Evolutionary conservation across 805 yeast species (phyloP).

Genomic region (Cyberlindnera amylophila): DNA sequence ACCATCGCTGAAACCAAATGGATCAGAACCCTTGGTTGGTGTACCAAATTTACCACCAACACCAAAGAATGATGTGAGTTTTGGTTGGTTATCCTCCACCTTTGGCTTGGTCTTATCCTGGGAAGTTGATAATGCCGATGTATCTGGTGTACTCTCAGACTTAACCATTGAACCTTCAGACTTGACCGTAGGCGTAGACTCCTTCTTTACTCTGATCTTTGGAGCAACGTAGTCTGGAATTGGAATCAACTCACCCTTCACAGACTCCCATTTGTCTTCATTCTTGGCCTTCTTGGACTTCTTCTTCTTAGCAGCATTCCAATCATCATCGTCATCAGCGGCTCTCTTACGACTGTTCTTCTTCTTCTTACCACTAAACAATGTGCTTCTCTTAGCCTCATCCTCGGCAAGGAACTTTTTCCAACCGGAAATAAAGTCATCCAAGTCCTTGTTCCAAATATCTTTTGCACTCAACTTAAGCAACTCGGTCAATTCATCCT

Average conservation of each 20-base stretch:
- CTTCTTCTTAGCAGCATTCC: constrained; percentile 16
- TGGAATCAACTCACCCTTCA: constrained; percentile 22
- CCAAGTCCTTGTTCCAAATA: constrained; percentile 82
- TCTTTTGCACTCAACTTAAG: constrained; percentile 76
- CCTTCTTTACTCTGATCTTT: constrained; percentile 22
- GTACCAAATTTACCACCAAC: constrained; percentile 29
- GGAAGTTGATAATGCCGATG: background rate
- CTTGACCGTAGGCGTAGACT: constrained; percentile 12
- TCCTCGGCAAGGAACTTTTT: constrained; percentile 64
- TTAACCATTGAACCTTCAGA: constrained; percentile 5
- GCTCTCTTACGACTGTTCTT: constrained; percentile 38
- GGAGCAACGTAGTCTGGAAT: constrained; percentile 27
- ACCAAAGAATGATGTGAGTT: constrained; percentile 36
- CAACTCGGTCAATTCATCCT: constrained; percentile 62
- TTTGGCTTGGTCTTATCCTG: background rate
- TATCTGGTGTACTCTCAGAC: constrained; percentile 1
- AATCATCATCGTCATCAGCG: constrained; percentile 24
- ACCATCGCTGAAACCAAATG: constrained; percentile 6
- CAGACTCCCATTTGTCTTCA: constrained; percentile 16
- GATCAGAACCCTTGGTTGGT: constrained; percentile 13
- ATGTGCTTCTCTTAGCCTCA: constrained; percentile 49
- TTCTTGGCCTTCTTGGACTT: constrained; percentile 16
- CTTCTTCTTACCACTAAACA: constrained; percentile 43
- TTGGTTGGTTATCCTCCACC: constrained; percentile 19
- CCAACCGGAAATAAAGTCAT: constrained; percentile 65